Percentiles rank a stretch among this genome's conserved stretches.
These are phyloP conservation scores for Russula sp. DNA, from an alignment of 768 basidiomycete species.

Conservation along the genomic window DNA sequence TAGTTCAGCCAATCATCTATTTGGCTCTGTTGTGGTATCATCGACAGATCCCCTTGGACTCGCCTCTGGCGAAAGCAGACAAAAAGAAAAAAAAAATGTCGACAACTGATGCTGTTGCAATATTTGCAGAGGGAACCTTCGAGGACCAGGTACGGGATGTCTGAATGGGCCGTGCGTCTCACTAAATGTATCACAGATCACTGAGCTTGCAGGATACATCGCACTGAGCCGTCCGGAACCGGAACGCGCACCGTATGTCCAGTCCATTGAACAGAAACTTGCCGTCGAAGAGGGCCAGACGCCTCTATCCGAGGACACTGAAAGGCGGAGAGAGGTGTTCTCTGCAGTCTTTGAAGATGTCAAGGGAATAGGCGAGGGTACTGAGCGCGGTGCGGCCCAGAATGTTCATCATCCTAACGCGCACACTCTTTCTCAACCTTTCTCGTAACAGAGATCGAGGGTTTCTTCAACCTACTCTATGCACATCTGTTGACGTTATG, in stretches of 20 bases:
- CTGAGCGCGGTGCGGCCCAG: slow-evolving; percentile 61
- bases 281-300: slow-evolving; percentile 50
- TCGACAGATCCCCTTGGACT: background rate
- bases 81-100: slow-evolving; percentile 45
- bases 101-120: slow-evolving; percentile 69
- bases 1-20: background rate
- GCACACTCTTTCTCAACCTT: slow-evolving; percentile 9
- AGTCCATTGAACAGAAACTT: slow-evolving; percentile 63
- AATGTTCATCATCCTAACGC: background rate
- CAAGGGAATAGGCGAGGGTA: slow-evolving; percentile 69
- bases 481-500: slow-evolving; percentile 67
- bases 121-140: slow-evolving; percentile 86
- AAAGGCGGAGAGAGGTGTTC: slow-evolving; percentile 54
- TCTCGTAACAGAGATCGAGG: slow-evolving; percentile 62
- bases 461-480: slow-evolving; percentile 81
- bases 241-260: slow-evolving; percentile 57
- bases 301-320: slow-evolving; percentile 53
- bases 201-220: slow-evolving; percentile 75
- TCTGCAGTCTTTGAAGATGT: slow-evolving; percentile 58
- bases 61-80: background rate
- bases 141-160: slow-evolving; percentile 61
- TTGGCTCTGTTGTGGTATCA: slow-evolving; percentile 17
- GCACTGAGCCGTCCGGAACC: slow-evolving; percentile 65
- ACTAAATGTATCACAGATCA: slow-evolving; percentile 47
- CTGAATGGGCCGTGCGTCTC: background rate